Percentiles rank a stretch among this genome's conserved stretches.
These are phyloP conservation scores for Curvularia sp. DNA, from an alignment of 2,329 filamentous ascomycete genomes.

Conservation along the genomic window DNA sequence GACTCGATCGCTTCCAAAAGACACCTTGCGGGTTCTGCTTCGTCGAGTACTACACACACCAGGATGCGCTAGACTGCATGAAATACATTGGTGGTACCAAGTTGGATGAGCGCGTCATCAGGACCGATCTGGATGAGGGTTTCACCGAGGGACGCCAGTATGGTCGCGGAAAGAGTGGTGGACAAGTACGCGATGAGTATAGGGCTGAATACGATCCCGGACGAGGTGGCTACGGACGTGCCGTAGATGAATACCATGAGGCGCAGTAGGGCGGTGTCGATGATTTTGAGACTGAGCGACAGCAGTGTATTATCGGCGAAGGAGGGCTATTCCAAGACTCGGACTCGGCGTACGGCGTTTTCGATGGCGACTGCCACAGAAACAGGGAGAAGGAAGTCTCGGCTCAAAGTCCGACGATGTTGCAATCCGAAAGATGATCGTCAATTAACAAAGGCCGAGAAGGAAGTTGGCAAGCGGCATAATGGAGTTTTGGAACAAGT, in stretches of 20 bases:
- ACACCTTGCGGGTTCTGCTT: slow-evolving; percentile 99
- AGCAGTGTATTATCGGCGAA: not conserved
- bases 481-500: not conserved
- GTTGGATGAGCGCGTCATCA: slow-evolving; percentile 94
- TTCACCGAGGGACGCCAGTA: slow-evolving; percentile 97
- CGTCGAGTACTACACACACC: slow-evolving; percentile 98
- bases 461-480: not conserved
- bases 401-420: not conserved
- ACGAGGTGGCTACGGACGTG: slow-evolving; percentile 85
- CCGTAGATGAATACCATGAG: slow-evolving; percentile 53
- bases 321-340: not conserved
- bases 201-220: slow-evolving; percentile 96
- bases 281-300: not conserved
- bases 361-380: not conserved
- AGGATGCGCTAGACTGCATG: slow-evolving; percentile 96
- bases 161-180: slow-evolving; percentile 91
- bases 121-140: slow-evolving; percentile 93
- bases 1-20: slow-evolving; percentile 94
- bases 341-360: not conserved
- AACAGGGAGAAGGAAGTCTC: not conserved
- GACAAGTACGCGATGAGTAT: slow-evolving; percentile 97
- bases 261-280: slow-evolving; percentile 15
- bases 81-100: slow-evolving; percentile 99
- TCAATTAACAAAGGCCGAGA: not conserved
- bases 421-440: not conserved